Base-by-base conservation (phyloP, 164 flowering plant genomes). In the Sedum album region DNA sequence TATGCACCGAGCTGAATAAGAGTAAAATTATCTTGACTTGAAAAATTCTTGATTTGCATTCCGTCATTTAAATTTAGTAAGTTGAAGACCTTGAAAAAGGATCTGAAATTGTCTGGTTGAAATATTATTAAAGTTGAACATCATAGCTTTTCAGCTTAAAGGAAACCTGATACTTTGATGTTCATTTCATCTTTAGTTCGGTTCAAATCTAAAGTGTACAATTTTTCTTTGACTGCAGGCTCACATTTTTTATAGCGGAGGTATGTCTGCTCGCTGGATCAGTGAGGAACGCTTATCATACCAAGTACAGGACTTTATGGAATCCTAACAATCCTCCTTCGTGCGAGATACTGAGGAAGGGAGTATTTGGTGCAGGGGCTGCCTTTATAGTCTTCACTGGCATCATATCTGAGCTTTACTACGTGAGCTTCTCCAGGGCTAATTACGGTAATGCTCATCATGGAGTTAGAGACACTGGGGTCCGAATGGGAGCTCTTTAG, bases 291-390 rank as follows among this genome's bases (percentile, higher is more conserved):
- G 87, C 90, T 1, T 83, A 86, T 70, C 88, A 84, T 71, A 84
- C 93, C 65, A 85, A 83, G 68, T 84, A 84, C 73, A 62, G 81
- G 65, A 66, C 74, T 5, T 6, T 31, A 14, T n/a, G 69, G 0
- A 44, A 26, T 42, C 18, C 67, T 41, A 2, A 21, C 5, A 23
- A 65, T 11, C 77, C 79, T 5, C 80, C 77, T 31, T 83, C 88
- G 20, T 87, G 92, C 61, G 68, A 80, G 74, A 75, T 28, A 0
- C 53, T 85, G 83, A 81, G 89, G 42, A 85, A 79, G 76, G 89
- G 89, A 41, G 81, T 85, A 33, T 87, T 85, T 73, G 89, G 80
- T 9, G 88, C 90, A 17, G 92, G 85, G n/a, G 89, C 92, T 61
- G 88, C 89, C 8, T 85, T 87, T 65, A 53, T 83, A 14, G 74